Evolutionary conservation across 2,329 filamentous ascomycete species (phyloP), one percentile per base, ranked within the genome.

Genomic region (Colletotrichum chlorophyti): DNA sequence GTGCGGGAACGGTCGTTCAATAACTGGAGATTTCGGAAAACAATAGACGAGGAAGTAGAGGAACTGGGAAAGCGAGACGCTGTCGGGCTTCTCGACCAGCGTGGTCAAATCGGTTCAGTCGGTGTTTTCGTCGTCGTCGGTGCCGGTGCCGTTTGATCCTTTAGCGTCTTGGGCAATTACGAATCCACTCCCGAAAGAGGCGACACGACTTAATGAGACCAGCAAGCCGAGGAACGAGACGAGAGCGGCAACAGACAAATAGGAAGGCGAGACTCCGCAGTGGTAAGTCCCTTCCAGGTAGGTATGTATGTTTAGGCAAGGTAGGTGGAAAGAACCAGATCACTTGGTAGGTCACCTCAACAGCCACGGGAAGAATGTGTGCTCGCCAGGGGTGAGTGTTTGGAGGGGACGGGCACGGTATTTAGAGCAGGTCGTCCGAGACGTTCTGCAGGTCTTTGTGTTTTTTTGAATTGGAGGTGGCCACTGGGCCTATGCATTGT

Each of bases 151-250:
- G 60, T 58, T 53, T 17, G 31, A 52, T 60, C 61, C 59, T 57
- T 61, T 63, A 63, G 61, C 58, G 61, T 61, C 61, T 63, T 61
- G 61, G 61, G 45, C 53, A 53, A 58, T 61, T 57, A 63, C 61
- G 61, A 63, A 50, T 61, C 48, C 61, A 45, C 48, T 48, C 60
- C 41, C 58, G 19, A 52, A 52, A 46, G 15, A 45, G 51, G 43
- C 31, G 43, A 49, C 37, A 35, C 43, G 43, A 59, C 50, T 47
- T 48, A 49, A 54, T 49, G 55, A 59, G 55, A 59, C 50, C 31
- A 38, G 31, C 51, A 34, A 46, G 31, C 50, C 51, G 19, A 59
- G 55, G 55, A 49, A 59, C 55, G 51, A 48, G 55, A 59, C 43
- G 37, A 48, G 50, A 49, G 43, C 45, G 40, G 29, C 17, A 19